Base-by-base conservation (phyloP, 805 yeast species). In the Pichia eremophila region DNA sequence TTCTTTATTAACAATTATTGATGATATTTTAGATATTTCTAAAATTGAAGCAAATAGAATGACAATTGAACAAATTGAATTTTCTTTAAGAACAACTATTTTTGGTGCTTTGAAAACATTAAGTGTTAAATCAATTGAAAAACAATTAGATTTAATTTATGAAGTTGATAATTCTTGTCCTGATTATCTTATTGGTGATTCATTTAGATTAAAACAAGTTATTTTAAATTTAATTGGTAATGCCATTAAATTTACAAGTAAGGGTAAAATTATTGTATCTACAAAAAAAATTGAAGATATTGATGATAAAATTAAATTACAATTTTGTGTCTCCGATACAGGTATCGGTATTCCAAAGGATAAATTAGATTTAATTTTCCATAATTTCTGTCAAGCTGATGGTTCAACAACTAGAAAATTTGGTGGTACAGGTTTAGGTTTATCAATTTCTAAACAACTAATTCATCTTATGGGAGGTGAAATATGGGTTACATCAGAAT, bases 401-500 rank as follows among this genome's bases (percentile, higher is more conserved):
- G 96, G 96, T 39, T 85, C 95, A 6, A 87, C 95, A 2, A 87
- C 95, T 2, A 77, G 95, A 62, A 86, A 86, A 64, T 88, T 87
- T 62, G 96, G 95, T 57, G 96, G 96, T 59, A 88, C 95, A 4
- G 96, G 96, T 53, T 72, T 87, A 41, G 96, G 96, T 17, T 72
- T 87, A 47, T 85, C 95, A 3, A 87, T 87, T 63, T 88, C 95
- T 10, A 86, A 85, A 63, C 88, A 86, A 57, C 73, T 87, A 56
- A 87, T 88, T 59, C 90, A 85, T 58, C 73, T 87, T 54, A 87
- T 88, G 95, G 95, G 95, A 40, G 96, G 95, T 61, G 91, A 84
- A 53, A 86, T 87, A 52, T 86, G 95, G 95, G 95, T 88, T 28
- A 78, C 85, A 22, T 85, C 95, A 0, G 75, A 74, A 51, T 85